These are phyloP conservation scores for Chaetomium globosum DNA, from an alignment of 2,329 filamentous ascomycete species.

Conservation along the genomic window DNA sequence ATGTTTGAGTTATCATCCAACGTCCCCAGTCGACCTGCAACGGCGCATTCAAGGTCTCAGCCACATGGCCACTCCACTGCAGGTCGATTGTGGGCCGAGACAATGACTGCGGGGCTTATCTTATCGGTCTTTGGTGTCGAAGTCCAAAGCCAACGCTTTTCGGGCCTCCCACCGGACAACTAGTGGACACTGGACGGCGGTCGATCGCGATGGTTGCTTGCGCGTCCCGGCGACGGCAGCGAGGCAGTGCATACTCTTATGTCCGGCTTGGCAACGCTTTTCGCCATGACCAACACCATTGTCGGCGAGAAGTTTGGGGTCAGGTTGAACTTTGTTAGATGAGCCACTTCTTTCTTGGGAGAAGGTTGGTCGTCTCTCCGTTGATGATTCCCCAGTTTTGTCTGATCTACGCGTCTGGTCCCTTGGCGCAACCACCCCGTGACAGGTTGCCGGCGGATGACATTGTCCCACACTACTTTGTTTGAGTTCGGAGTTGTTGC, in stretches of 20 bases:
- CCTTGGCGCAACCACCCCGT: neutral
- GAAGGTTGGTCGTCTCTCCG: neutral
- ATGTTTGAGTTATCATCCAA: neutral
- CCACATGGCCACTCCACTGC: neutral
- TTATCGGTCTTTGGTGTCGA: constrained; percentile 11
- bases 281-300: neutral
- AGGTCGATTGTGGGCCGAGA: neutral
- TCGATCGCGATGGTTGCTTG: constrained; percentile 22
- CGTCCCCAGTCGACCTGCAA: neutral
- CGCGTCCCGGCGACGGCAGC: constrained; percentile 25
- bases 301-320: neutral
- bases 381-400: neutral
- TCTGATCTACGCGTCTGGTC: constrained; percentile 8
- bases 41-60: neutral
- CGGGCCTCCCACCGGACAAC: neutral
- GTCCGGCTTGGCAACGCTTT: constrained; percentile 20
- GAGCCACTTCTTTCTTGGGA: neutral
- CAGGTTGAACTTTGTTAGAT: neutral
- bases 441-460: neutral
- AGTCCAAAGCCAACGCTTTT: neutral
- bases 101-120: constrained; percentile 16
- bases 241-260: constrained; percentile 25
- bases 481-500: neutral
- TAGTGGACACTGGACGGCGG: neutral
- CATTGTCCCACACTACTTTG: neutral